A percentile compares a stretch with the other conserved stretches of the same genome.
These are phyloP conservation scores for Chlamydomonas reinhardtii DNA, from an alignment of 163 green algal species.

Conservation along the genomic window DNA sequence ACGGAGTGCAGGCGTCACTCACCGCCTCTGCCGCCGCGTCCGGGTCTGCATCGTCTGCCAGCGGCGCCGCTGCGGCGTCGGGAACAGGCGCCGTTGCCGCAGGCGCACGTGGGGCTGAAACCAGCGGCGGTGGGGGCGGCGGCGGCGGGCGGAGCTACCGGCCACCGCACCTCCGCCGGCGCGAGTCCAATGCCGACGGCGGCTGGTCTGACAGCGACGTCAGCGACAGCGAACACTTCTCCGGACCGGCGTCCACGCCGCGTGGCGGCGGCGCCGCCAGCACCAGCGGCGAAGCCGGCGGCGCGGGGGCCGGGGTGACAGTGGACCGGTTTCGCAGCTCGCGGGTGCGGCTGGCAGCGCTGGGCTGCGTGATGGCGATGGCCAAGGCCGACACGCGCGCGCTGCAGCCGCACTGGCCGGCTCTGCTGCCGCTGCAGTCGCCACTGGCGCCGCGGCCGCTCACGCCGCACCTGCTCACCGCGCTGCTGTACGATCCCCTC, in stretches of 20 bases:
- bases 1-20: slow-evolving; percentile 48
- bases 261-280: not conserved
- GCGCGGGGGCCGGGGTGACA: not conserved
- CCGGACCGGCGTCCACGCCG: no score
- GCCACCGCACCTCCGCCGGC: slow-evolving; percentile 40
- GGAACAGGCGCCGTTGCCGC: not conserved
- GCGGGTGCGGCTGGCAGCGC: slow-evolving; percentile 65
- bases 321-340: slow-evolving; percentile 51
- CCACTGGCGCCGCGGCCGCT: slow-evolving; percentile 64
- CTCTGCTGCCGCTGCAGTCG: slow-evolving; percentile 72
- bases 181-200: not conserved
- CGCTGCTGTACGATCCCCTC: slow-evolving; percentile 71
- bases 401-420: slow-evolving; percentile 75
- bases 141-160: slow-evolving; percentile 19
- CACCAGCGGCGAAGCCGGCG: not conserved
- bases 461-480: slow-evolving; percentile 68
- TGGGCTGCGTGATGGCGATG: slow-evolving; percentile 75
- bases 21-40: not conserved
- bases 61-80: not conserved
- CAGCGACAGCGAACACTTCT: slow-evolving; percentile 40
- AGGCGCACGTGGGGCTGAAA: not conserved
- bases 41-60: not conserved
- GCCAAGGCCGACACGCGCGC: slow-evolving; percentile 72
- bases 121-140: not conserved
- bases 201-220: slow-evolving; percentile 45